Conservation (phyloP, 805 yeast species). For the Martiniozyma abietophila region DNA sequence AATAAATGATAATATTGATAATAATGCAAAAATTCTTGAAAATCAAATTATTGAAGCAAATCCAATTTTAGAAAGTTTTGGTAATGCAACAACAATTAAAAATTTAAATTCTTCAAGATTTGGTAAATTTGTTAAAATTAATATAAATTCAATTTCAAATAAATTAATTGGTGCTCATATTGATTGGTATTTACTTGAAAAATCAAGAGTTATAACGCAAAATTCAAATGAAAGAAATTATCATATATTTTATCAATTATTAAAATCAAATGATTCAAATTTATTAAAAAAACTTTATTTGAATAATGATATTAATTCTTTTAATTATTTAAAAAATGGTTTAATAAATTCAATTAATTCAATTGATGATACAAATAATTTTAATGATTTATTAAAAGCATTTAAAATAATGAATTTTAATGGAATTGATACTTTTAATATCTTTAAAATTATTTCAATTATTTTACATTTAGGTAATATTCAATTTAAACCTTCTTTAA, state of each 20-base stretch:
- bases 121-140: conserved; percentile 90
- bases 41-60: conserved; percentile 84
- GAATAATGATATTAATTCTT: conserved; percentile 29
- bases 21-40: conserved; percentile 47
- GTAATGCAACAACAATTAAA: conserved; percentile 91
- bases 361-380: conserved; percentile 69
- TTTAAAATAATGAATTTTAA: conserved; percentile 67
- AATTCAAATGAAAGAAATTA: conserved; percentile 75
- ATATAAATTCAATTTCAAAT: conserved; percentile 39
- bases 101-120: conserved; percentile 94
- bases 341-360: conserved; percentile 54
- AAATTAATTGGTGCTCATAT: conserved; percentile 81
- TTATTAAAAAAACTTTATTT: conserved; percentile 42
- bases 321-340: conserved; percentile 47
- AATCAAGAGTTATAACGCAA: conserved; percentile 82
- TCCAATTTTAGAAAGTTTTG: conserved; percentile 92
- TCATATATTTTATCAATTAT: conserved; percentile 84
- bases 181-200: conserved; percentile 90
- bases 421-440: conserved; percentile 40
- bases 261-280: conserved; percentile 51
- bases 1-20: conserved; percentile 17
- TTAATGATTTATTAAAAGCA: conserved; percentile 51
- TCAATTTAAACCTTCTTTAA: conserved; percentile 51
- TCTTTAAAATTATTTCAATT: conserved; percentile 61
- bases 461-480: conserved; percentile 83